A percentile compares a stretch with the other conserved stretches of the same genome.
phyloP scores from a whole-genome alignment of 345 rosid genomes.

The Gynandropsis gynandra region DNA sequence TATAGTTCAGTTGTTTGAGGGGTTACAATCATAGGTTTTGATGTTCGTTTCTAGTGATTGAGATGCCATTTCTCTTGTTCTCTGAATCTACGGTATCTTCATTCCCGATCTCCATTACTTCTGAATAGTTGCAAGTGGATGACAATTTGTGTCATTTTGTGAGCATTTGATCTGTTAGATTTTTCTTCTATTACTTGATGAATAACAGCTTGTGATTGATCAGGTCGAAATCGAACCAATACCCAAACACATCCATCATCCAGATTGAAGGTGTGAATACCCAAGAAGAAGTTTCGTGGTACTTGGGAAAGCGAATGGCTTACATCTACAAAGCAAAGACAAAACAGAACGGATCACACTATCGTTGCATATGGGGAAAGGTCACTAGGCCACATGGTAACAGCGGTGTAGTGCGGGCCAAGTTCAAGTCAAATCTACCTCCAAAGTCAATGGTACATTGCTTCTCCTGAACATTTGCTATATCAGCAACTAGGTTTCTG shows the following conservation, averaged over 20 bases:
- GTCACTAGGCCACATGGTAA: constrained; percentile 86
- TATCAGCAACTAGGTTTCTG: not conserved
- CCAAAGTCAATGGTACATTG: constrained; percentile 73
- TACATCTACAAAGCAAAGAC: constrained; percentile 91
- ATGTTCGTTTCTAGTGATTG: not conserved
- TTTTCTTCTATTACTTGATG: not conserved
- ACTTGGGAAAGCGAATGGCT: constrained; percentile 80
- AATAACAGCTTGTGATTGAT: not conserved
- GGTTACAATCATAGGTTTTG: not conserved
- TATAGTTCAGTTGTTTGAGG: not conserved
- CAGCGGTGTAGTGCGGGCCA: constrained; percentile 85
- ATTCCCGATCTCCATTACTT: no score
- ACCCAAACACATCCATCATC: constrained; percentile 66
- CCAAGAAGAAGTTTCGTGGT: constrained; percentile 77
- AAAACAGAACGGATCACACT: constrained; percentile 73
- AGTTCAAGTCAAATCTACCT: constrained; percentile 84
- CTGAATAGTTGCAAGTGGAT: no score
- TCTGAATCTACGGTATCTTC: not conserved
- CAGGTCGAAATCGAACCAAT: constrained; percentile 89
- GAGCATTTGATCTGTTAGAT: not conserved
- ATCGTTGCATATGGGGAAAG: constrained; percentile 96
- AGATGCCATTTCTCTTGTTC: not conserved
- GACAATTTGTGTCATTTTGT: not conserved
- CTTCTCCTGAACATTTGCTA: not conserved
- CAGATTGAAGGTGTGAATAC: constrained; percentile 94